These are phyloP conservation scores for Bryum argenteum DNA, from an alignment of 225 moss, liverwort and hornwort species.

Conservation along the genomic window DNA sequence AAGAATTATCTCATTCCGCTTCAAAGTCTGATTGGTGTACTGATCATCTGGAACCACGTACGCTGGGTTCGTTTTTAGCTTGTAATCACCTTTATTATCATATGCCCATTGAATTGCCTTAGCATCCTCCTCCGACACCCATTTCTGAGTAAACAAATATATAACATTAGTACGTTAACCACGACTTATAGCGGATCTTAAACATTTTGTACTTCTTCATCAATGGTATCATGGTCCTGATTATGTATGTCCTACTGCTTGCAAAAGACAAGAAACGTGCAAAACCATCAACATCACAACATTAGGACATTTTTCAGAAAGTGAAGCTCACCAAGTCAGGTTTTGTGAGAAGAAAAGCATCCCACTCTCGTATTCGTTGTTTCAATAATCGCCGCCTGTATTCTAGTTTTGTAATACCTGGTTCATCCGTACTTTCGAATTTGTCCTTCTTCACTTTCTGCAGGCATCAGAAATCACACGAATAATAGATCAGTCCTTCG, in stretches of 20 bases:
- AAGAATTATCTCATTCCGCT: slow-evolving; percentile 82
- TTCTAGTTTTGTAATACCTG: slow-evolving; percentile 77
- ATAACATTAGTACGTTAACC: not conserved
- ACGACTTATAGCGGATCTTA: not conserved
- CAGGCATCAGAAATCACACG: slow-evolving; percentile 26
- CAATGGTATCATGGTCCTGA: slow-evolving; percentile 4
- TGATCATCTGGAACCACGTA: slow-evolving; percentile 81
- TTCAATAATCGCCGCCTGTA: slow-evolving; percentile 80
- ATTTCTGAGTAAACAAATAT: slow-evolving; percentile 48
- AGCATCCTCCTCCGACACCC: slow-evolving; percentile 82
- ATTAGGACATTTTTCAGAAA: not conserved
- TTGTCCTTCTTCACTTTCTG: slow-evolving; percentile 42
- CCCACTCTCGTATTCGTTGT: slow-evolving; percentile 83
- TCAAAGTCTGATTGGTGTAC: slow-evolving; percentile 72
- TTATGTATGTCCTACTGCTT: not conserved
- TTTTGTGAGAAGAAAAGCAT: slow-evolving; percentile 68
- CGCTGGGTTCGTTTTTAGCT: slow-evolving; percentile 74
- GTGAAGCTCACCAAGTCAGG: slow-evolving; percentile 72
- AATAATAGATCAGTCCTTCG: not conserved
- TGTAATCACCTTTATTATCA: slow-evolving; percentile 85
- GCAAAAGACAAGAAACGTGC: not conserved
- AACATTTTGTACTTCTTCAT: not conserved
- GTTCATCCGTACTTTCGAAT: slow-evolving; percentile 56
- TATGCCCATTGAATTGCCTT: slow-evolving; percentile 66
- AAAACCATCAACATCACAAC: not conserved